Evolutionary conservation across 176 grass and related monocot genomes (phyloP).

Genomic region (Phyllostachys edulis): DNA sequence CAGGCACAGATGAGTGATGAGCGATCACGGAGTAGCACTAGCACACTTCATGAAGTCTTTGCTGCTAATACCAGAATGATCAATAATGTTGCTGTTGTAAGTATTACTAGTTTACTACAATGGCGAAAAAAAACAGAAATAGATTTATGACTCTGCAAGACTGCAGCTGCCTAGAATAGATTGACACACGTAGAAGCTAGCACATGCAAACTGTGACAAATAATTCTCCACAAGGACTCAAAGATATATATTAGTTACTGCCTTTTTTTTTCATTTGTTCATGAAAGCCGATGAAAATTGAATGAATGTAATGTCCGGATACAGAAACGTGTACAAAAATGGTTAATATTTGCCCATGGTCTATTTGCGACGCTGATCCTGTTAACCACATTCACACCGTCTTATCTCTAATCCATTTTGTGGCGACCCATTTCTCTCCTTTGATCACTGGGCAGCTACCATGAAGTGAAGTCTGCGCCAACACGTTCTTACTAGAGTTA

Average conservation of each 20-base stretch:
- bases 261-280: conserved; percentile 16
- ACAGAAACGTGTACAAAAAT: conserved; percentile 23
- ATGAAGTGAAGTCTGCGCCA: conserved; percentile 75
- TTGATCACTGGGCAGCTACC: conserved; percentile 87
- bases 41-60: not conserved
- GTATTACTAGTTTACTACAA: not conserved
- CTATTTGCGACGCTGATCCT: conserved; percentile 34
- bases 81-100: not conserved
- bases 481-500: not conserved
- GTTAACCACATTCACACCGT: conserved; percentile 25
- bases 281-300: conserved; percentile 12
- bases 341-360: conserved; percentile 34
- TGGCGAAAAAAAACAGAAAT: not conserved
- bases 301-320: conserved; percentile 42
- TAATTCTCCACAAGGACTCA: no score
- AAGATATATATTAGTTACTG: not conserved
- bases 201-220: not conserved
- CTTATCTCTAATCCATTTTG: conserved; percentile 89
- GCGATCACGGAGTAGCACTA: not conserved
- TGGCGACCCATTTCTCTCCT: conserved; percentile 97
- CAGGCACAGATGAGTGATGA: not conserved
- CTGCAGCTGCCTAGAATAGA: not conserved
- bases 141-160: not conserved
- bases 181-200: not conserved
- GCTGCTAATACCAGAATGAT: not conserved